A percentile compares a stretch with the other conserved stretches of the same genome.
Conservation (phyloP, 2,329 filamentous ascomycete species). For the Bipolaris cookei region DNA sequence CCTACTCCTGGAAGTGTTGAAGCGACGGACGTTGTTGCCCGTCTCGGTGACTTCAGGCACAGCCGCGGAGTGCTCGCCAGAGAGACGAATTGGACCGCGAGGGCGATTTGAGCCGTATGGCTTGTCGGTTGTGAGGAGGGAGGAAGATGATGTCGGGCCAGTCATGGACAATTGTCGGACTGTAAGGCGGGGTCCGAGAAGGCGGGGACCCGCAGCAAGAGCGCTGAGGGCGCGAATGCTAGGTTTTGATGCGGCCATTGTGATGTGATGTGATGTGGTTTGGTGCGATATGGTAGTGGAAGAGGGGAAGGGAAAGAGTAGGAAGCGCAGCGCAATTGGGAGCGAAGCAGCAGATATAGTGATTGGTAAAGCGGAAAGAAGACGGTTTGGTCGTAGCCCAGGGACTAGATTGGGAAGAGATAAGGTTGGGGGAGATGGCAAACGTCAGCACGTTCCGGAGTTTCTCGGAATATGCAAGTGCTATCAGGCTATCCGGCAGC, state of each 20-base stretch:
- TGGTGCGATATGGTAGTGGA: not conserved
- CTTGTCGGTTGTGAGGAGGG: slow-evolving; percentile 58
- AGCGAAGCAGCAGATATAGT: not conserved
- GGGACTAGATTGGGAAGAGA: not conserved
- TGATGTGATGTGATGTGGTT: slow-evolving; percentile 3
- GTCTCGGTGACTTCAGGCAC: slow-evolving; percentile 37
- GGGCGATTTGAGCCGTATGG: slow-evolving; percentile 47
- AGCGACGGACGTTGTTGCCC: slow-evolving; percentile 55
- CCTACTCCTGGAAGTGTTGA: slow-evolving; percentile 66
- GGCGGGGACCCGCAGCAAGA: slow-evolving; percentile 49
- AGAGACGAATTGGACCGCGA: slow-evolving; percentile 56
- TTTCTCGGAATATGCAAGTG: slow-evolving; percentile 5
- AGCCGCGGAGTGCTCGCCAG: slow-evolving; percentile 58
- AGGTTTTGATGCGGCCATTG: slow-evolving; percentile 20
- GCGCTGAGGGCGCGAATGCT: slow-evolving; percentile 37
- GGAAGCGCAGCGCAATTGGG: not conserved
- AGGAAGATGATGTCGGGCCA: slow-evolving; percentile 63
- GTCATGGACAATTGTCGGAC: slow-evolving; percentile 65
- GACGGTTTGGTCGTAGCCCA: slow-evolving; percentile 3
- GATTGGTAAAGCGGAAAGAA: not conserved
- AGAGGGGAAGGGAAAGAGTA: not conserved
- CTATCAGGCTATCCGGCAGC: slow-evolving; percentile 3
- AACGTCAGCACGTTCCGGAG: slow-evolving; percentile 8
- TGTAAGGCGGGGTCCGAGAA: slow-evolving; percentile 50
- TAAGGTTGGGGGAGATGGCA: slow-evolving; percentile 5